Percentiles rank a stretch among this genome's conserved stretches.
phyloP scores from a whole-genome alignment of 768 basidiomycete genomes.

The Leccinum fibrillosum region DNA sequence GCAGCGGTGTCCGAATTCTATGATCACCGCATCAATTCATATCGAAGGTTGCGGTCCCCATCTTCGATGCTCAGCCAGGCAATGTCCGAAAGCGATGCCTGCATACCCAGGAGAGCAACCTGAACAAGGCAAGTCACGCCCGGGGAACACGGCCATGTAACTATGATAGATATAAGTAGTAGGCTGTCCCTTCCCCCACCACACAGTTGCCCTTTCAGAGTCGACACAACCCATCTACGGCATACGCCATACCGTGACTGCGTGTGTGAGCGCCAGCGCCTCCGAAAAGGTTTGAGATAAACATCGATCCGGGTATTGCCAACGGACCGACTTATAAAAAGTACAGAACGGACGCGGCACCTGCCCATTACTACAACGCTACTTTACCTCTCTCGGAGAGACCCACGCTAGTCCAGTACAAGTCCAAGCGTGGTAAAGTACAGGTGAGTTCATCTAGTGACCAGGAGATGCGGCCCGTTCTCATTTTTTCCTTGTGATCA shows the following conservation, averaged over 20 bases:
- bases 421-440: background rate
- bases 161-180: background rate
- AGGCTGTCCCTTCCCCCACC: background rate
- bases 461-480: background rate
- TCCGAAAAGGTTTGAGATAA: background rate
- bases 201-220: background rate
- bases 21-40: background rate
- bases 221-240: background rate
- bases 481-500: constrained; percentile 3
- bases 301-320: background rate
- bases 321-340: constrained; percentile 5
- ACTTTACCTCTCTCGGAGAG: background rate
- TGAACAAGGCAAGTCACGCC: background rate
- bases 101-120: background rate
- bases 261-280: background rate
- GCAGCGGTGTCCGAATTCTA: background rate
- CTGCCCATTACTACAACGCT: background rate
- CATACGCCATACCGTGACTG: background rate
- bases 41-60: background rate
- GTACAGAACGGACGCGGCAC: background rate
- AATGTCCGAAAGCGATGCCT: background rate
- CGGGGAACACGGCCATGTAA: background rate
- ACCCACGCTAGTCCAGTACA: background rate
- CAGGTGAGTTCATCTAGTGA: background rate
- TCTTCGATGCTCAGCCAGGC: background rate